Conservation (phyloP, 371 early-diverging fungal species). For the Apophysomyces variabilis region DNA sequence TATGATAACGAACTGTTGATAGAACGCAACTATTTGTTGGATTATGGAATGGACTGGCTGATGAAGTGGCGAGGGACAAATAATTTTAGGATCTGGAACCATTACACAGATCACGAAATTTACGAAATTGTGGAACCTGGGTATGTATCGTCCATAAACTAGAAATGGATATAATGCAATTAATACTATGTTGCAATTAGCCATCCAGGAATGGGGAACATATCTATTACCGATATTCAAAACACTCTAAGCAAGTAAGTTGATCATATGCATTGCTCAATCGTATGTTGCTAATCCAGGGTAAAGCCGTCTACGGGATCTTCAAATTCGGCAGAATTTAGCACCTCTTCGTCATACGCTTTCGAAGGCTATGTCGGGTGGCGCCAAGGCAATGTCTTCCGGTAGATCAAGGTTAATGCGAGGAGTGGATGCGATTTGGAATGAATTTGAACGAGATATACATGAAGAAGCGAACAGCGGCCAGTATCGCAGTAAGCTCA, state of each 20-base stretch:
- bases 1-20: not conserved
- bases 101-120: conserved; percentile 67
- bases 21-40: conserved; percentile 68
- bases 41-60: conserved; percentile 70
- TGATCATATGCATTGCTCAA: not conserved
- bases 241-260: conserved; percentile 65
- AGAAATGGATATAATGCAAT: not conserved
- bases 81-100: conserved; percentile 74
- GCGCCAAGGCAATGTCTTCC: conserved; percentile 53
- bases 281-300: not conserved
- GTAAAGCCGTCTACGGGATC: conserved; percentile 58
- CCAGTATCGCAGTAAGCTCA: not conserved
- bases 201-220: conserved; percentile 70
- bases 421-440: conserved; percentile 60
- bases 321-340: conserved; percentile 64
- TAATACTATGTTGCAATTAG: conserved; percentile 18
- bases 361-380: conserved; percentile 64
- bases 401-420: conserved; percentile 52
- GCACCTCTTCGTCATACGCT: conserved; percentile 66
- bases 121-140: conserved; percentile 72
- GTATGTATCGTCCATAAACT: conserved; percentile 12
- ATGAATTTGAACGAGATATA: conserved; percentile 52
- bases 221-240: conserved; percentile 66
- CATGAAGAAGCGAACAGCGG: conserved; percentile 19
- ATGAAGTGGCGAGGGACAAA: conserved; percentile 73